Base-by-base conservation (phyloP, 2,329 filamentous ascomycete genomes). In the Hypoxylon rubiginosum region DNA sequence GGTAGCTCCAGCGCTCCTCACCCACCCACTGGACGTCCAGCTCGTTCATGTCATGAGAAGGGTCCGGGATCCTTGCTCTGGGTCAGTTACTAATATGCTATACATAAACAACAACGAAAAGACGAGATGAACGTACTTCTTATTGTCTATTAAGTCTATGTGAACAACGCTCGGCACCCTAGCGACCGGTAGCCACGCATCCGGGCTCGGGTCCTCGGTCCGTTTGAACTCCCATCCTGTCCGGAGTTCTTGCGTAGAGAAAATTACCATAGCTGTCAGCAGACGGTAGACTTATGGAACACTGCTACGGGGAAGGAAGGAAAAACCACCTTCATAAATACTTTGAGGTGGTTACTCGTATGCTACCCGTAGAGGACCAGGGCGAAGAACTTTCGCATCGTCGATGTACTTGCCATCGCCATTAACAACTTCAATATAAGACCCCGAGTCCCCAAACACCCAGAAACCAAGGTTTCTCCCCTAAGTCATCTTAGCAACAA, bases 141-240 rank as follows among this genome's bases (percentile, higher is more conserved):
- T n/a, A n/a, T n/a, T n/a, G n/a, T n/a, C n/a, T n/a, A 34, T 10
- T 34, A 45, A 21, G 17, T 21, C 41, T 19, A 45, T 82, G 17
- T 81, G 79, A 7, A 70, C 70, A 30, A 76, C 74, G 9, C 43
- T n/a, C n/a, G 43, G 43, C 19, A 46, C 43, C 19, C 43, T n/a
- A n/a, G n/a, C n/a, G 19, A 46, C 19, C 9, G 43, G 19, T 19
- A 45, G 15, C 43, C 43, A 26, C 19, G 19, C 5, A 46, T 26
- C 17, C 10, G 19, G n/a, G 17, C n/a, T 46, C 10, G 17, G 19
- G 43, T 46, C 19, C 43, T 26, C 17, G 17, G 17, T 46, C 19
- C 43, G 19, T 46, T 46, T 46, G 19, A 46, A 46, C 43, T 46
- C 43, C 43, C 17, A 26, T 46, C 43, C 43, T 46, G 19, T 46